Percentiles rank a stretch among this genome's conserved stretches.
Evolutionary conservation across 441 rosid genomes (phyloP).

Genomic region (Gossypium gossypioides): DNA sequence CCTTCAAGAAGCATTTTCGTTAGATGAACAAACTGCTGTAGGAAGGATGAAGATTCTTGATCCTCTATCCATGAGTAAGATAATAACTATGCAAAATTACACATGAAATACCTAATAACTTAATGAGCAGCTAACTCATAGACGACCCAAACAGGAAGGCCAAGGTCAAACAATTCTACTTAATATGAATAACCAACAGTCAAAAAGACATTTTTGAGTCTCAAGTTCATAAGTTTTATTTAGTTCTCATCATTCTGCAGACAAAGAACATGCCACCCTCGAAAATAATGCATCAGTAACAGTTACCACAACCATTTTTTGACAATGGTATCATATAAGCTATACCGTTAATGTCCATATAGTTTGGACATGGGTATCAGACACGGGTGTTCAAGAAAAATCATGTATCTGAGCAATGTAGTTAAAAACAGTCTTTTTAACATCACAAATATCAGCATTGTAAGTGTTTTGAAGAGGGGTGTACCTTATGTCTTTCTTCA

Average conservation of each 20-base stretch:
- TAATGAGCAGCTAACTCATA: not conserved
- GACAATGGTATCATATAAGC: not conserved
- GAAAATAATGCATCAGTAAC: not conserved
- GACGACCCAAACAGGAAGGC: too few species aligned
- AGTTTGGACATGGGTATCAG: not conserved
- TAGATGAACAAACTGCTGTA: not conserved
- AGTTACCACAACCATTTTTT: not conserved
- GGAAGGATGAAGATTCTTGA: not conserved
- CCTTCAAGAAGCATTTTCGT: constrained; percentile 27
- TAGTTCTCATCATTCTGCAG: not conserved
- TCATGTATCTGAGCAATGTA: not conserved
- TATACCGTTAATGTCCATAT: not conserved
- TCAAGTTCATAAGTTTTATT: not conserved
- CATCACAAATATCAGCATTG: not conserved
- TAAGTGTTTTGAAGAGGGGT: constrained; percentile 1
- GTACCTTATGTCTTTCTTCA: constrained; percentile 76
- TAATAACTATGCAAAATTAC: not conserved
- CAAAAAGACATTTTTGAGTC: not conserved
- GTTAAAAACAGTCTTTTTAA: not conserved
- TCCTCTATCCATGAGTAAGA: not conserved
- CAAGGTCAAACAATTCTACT: too few species aligned
- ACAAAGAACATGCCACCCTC: not conserved
- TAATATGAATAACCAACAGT: not conserved
- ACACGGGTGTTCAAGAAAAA: not conserved
- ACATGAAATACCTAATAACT: not conserved